Evolutionary conservation across 2,329 filamentous ascomycete genomes (phyloP), one percentile per base, ranked within the genome.

Genomic region (Claviceps africana): DNA sequence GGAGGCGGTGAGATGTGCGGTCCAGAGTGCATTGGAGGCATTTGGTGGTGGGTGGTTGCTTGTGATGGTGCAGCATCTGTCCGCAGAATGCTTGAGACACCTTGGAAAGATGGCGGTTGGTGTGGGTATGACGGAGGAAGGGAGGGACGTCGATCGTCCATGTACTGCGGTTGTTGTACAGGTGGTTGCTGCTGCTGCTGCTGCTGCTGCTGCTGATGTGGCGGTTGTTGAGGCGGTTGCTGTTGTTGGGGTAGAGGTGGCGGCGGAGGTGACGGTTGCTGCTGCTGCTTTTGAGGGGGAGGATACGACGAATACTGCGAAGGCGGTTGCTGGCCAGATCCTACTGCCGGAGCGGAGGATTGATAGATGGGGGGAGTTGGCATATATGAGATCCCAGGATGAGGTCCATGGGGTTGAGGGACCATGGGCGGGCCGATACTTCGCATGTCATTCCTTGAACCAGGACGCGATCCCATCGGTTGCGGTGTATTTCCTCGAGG

Each of bases 281-380:
- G 81, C 35, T 55, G 57, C 7, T 62, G 63, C 13, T 62, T 63
- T 46, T 69, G 71, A 4, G 17, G 57, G 11, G 61, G 62, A 17
- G 62, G 63, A 48, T 70, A 72, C 3, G 66, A 71, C 4, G 66
- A 57, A 48, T 66, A 71, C 48, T 67, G 70, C 13, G 66, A 62
- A n/a, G 66, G 67, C 55, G 60, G 67, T 54, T 74, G 72, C 30
- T 67, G 60, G 54, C 30, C 43, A 15, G 63, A 54, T 55, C 67
- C 64, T 54, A 61, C 63, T 37, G 63, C 63, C 46, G 65, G 71
- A 60, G 73, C 70, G 43, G 66, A 67, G 35, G 71, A 61, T 53
- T 70, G 81, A 61, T 88, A 95, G 59, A 95, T 88, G 35, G 86
- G 81, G 40, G 86, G 86, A 56, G 93, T 89, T 3, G 86, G 82